phyloP scores from a whole-genome alignment of 2,329 filamentous ascomycete genomes.

The Neurospora crassa region DNA sequence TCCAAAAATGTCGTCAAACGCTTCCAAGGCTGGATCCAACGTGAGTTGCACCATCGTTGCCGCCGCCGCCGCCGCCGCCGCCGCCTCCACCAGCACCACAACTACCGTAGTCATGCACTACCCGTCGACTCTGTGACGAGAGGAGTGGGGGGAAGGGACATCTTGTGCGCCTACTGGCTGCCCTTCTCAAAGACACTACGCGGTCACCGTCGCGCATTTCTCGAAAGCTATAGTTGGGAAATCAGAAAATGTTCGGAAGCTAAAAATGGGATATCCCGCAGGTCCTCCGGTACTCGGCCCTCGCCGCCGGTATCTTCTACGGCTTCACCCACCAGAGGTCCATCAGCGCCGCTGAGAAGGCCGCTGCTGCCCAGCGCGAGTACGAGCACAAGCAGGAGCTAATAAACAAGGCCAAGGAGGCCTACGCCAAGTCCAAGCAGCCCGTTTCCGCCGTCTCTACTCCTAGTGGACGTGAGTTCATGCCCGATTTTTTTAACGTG shows the following conservation, averaged over 20 bases:
- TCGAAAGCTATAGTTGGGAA: neutral
- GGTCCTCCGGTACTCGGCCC: conserved; percentile 95
- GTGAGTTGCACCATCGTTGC: conserved; percentile 17
- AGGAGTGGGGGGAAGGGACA: neutral
- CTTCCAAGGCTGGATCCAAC: conserved; percentile 23
- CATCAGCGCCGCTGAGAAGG: conserved; percentile 63
- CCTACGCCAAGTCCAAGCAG: conserved; percentile 71
- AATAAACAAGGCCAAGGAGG: conserved; percentile 87
- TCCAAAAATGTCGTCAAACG: conserved; percentile 16
- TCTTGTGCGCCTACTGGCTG: neutral
- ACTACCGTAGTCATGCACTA: neutral
- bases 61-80: neutral
- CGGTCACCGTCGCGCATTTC: neutral
- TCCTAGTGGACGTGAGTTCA: conserved; percentile 22
- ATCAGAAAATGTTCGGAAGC: neutral
- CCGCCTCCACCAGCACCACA: neutral
- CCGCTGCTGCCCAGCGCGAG: conserved; percentile 64
- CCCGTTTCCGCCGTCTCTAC: conserved; percentile 28
- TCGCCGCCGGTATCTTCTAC: conserved; percentile 87
- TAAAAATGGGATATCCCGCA: conserved; percentile 28
- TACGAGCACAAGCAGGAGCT: conserved; percentile 85
- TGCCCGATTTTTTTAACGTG: conserved; percentile 14
- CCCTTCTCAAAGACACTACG: neutral
- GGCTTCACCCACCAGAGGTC: conserved; percentile 87
- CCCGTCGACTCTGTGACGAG: neutral